phyloP scores from a whole-genome alignment of 805 yeast genomes.

The Komagataella phaffii region DNA sequence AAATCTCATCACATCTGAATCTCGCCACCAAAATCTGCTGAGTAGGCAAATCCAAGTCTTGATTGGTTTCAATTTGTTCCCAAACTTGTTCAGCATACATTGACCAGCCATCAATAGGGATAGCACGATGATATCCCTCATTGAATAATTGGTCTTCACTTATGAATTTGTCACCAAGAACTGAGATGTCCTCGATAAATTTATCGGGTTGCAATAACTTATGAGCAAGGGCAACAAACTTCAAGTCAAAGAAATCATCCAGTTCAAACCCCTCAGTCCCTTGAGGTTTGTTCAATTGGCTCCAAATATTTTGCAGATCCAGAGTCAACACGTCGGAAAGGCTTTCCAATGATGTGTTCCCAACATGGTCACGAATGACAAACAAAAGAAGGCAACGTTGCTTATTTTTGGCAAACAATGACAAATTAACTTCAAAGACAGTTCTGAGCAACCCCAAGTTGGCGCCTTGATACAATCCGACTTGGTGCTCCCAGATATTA shows the following conservation, averaged over 20 bases:
- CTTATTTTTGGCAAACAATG: conserved; percentile 59
- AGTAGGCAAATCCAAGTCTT: conserved; percentile 91
- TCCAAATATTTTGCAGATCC: conserved; percentile 76
- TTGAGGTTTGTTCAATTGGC: conserved; percentile 57
- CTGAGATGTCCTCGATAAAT: conserved; percentile 45
- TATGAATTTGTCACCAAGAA: conserved; percentile 51
- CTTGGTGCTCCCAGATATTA: conserved; percentile 95
- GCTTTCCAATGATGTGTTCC: conserved; percentile 68
- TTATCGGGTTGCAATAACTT: conserved; percentile 68
- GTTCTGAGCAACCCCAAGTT: conserved; percentile 92
- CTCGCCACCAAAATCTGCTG: conserved; percentile 92
- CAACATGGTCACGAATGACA: conserved; percentile 87
- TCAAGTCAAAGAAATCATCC: conserved; percentile 72
- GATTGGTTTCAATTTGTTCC: conserved; percentile 87
- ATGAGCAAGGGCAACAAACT: conserved; percentile 74
- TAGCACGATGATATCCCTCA: conserved; percentile 61
- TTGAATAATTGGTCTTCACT: conserved; percentile 34
- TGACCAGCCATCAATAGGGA: conserved; percentile 96
- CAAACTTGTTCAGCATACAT: conserved; percentile 83
- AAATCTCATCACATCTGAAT: conserved; percentile 87
- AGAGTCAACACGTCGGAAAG: conserved; percentile 53
- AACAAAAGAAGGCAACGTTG: conserved; percentile 56
- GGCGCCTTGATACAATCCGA: conserved; percentile 95
- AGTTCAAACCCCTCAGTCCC: conserved; percentile 41
- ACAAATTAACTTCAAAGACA: conserved; percentile 88